Conservation (phyloP, 2,329 filamentous ascomycete species). For the Diaporthe australafricana region DNA sequence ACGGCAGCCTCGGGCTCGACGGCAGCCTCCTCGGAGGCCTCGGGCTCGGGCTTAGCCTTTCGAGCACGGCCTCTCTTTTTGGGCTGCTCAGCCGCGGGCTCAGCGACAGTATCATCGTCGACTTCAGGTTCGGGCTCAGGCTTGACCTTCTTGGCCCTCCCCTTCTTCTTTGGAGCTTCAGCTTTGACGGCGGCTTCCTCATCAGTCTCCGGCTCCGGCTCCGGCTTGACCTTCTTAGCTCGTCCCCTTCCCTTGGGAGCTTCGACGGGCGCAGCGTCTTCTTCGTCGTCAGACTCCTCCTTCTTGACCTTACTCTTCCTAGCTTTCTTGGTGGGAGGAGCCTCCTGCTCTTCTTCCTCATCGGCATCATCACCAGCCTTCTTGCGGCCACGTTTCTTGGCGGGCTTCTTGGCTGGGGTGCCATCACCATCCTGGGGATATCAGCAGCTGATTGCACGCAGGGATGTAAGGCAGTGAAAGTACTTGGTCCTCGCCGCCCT, state of each 20-base stretch:
- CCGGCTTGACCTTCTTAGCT: constrained; percentile 50
- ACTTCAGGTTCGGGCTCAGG: constrained; percentile 32
- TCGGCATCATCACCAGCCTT: constrained; percentile 47
- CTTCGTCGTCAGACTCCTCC: constrained; percentile 31
- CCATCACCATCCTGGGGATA: constrained; percentile 42
- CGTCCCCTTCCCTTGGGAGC: constrained; percentile 42
- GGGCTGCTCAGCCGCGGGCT: constrained; percentile 39
- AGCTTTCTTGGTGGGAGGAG: constrained; percentile 54
- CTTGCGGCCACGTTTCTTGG: constrained; percentile 49
- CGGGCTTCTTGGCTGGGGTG: constrained; percentile 46
- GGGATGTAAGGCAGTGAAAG: constrained; percentile 1
- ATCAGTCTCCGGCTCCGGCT: constrained; percentile 18
- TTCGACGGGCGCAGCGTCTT: constrained; percentile 17
- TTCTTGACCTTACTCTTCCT: constrained; percentile 44
- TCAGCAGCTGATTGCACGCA: constrained; percentile 24
- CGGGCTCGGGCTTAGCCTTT: constrained; percentile 41
- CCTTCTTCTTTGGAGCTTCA: constrained; percentile 56
- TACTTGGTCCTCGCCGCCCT: constrained; percentile 41
- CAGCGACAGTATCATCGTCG: constrained; percentile 30
- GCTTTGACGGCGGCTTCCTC: constrained; percentile 63
- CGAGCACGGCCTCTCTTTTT: constrained; percentile 44
- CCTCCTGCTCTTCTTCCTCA: constrained; percentile 8
- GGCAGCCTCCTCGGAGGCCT: constrained; percentile 22
- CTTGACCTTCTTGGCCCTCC: constrained; percentile 43
- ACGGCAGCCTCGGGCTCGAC: neutral